Evolutionary conservation across 306 rosid species (phyloP), one percentile per base, ranked within the genome.

Genomic region (Cotoneaster glaucophyllus): DNA sequence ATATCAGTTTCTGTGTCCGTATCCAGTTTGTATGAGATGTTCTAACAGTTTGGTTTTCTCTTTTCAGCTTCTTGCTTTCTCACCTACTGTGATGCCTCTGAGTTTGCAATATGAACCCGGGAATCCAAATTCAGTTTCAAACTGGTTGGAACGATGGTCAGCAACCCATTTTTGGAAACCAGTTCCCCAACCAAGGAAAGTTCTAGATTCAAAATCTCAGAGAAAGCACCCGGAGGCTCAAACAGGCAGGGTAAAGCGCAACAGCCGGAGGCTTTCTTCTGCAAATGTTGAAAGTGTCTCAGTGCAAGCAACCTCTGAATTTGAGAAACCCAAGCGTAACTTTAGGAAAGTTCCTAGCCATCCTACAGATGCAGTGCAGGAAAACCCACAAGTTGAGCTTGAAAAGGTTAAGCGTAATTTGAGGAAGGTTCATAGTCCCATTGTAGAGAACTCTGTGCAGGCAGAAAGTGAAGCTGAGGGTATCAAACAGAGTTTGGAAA

Each of bases 131-230:
- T 93, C 99, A 78, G 91, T 85, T 56, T 68, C 84, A 63, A 89
- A 84, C 75, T 96, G 99, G 99, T 73, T 87, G 78, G 94, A 89
- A 54, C 89, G 97, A 57, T 96, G 99, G 99, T 89, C 99, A 32
- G 78, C 79, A 69, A 84, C 93, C 69, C 73, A 58, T 67, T 90
- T 93, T 76, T 93, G 99, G 99, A 90, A 83, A 82, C 97, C 98
- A 61, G 54, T 86, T 81, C 86, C 93, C 53, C 97, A 85, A 75
- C 91, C 90, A 48, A 96, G 89, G 86, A 96, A 89, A 82, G 76
- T 80, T 74, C 83, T 84, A 57, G 96, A 90, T 45, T 56, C 83
- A 2, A 92, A 86, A 76, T 78, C 88, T 68, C 96, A 87, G 69
- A 92, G 84, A 85, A 92, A 85, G 83, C 88, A 78, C 25, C 82